phyloP scores from a whole-genome alignment of 1,139 yeast genomes.

The Diutina scorzettiae region DNA sequence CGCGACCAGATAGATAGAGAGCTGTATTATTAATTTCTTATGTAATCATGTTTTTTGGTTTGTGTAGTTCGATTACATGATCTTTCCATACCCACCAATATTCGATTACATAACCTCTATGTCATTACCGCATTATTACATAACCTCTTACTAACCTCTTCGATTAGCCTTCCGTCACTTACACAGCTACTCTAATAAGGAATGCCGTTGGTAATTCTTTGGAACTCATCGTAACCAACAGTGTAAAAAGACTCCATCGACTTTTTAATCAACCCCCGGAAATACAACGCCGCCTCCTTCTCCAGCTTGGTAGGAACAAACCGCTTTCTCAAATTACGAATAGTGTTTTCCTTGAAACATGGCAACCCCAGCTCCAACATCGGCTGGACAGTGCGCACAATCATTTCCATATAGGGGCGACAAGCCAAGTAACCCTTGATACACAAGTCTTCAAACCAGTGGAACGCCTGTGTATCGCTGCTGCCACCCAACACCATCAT shows the following conservation, averaged over 20 bases:
- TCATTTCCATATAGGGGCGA: constrained; percentile 80
- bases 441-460: constrained; percentile 91
- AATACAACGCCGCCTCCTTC: constrained; percentile 70
- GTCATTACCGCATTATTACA: too few species aligned
- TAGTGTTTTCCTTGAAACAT: constrained; percentile 81
- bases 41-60: too few species aligned
- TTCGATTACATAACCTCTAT: too few species aligned
- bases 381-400: constrained; percentile 76
- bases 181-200: constrained; percentile 43
- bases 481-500: constrained; percentile 89
- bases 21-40: too few species aligned
- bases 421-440: constrained; percentile 86
- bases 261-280: constrained; percentile 66
- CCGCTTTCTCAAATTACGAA: constrained; percentile 61
- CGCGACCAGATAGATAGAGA: too few species aligned
- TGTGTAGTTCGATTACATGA: too few species aligned
- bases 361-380: constrained; percentile 96
- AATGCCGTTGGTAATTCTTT: constrained; percentile 88
- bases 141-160: too few species aligned
- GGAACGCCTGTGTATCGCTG: constrained; percentile 72
- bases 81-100: too few species aligned
- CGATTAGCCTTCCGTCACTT: too few species aligned
- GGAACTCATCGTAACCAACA: constrained; percentile 96
- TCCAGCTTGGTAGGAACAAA: constrained; percentile 77
- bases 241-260: constrained; percentile 84